A percentile compares a stretch with the other conserved stretches of the same genome.
These are phyloP conservation scores for Rostrohypoxylon terebratum DNA, from an alignment of 495 filamentous ascomycete genomes.

Conservation along the genomic window DNA sequence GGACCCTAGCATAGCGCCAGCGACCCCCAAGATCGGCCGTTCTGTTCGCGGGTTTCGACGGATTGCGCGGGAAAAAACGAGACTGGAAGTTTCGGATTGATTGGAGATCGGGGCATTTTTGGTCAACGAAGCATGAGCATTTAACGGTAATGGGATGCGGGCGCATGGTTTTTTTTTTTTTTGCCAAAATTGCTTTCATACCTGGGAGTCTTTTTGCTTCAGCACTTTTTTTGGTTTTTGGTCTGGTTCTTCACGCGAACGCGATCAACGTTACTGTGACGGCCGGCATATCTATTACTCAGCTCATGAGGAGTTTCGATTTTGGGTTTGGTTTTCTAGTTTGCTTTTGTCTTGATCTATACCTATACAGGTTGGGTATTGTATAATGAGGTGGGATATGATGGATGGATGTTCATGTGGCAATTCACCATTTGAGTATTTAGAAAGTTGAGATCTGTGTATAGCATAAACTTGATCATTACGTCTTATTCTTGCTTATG, in stretches of 20 bases:
- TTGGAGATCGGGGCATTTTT: background rate
- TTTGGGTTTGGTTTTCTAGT: constrained; percentile 2
- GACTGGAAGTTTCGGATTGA: background rate
- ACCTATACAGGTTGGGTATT: background rate
- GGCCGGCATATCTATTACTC: constrained; percentile 26
- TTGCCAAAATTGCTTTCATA: background rate
- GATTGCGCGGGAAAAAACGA: background rate
- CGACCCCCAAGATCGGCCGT: background rate
- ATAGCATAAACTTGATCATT: background rate
- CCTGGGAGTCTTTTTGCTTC: background rate
- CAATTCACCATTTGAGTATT: background rate
- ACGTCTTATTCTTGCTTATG: background rate
- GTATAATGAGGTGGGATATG: constrained; percentile 1
- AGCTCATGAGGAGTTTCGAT: constrained; percentile 28
- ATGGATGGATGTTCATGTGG: background rate
- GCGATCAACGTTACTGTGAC: constrained; percentile 18
- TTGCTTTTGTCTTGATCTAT: constrained; percentile 6
- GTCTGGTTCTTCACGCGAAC: constrained; percentile 16
- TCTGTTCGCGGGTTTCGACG: constrained; percentile 2
- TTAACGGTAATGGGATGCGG: background rate
- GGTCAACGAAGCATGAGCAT: constrained; percentile 8
- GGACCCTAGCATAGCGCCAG: too few species aligned
- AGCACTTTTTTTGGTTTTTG: background rate
- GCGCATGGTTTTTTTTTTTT: background rate
- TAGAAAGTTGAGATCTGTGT: background rate